These are phyloP conservation scores for Fusarium verrucosum DNA, from an alignment of 2,329 filamentous ascomycete genomes.

Conservation along the genomic window DNA sequence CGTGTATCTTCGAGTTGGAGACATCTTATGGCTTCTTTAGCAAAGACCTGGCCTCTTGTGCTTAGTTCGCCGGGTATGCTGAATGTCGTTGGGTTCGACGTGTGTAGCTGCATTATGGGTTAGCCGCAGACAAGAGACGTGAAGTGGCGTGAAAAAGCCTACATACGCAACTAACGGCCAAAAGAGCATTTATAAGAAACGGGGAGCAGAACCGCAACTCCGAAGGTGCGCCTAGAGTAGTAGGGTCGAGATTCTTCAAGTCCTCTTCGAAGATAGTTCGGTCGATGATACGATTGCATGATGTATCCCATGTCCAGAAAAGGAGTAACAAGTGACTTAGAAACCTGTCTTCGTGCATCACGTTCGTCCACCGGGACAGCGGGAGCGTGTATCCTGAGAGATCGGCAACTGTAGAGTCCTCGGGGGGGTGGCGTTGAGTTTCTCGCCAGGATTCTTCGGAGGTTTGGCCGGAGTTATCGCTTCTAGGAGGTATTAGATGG, in stretches of 20 bases:
- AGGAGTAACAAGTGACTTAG: conserved; percentile 17
- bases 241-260: conserved; percentile 14
- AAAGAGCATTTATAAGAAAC: conserved; percentile 31
- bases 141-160: not conserved
- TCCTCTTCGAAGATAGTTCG: conserved; percentile 26
- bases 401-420: conserved; percentile 3
- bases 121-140: not conserved
- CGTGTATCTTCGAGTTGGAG: conserved; percentile 9
- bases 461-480: not conserved
- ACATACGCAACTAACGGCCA: conserved; percentile 34
- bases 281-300: conserved; percentile 23
- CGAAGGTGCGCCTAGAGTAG: not conserved
- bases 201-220: conserved; percentile 27
- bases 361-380: conserved; percentile 25
- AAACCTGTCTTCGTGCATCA: conserved; percentile 14
- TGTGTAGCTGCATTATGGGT: conserved; percentile 2
- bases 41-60: conserved; percentile 19
- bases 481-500: not conserved
- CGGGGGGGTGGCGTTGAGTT: not conserved
- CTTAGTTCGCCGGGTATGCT: not conserved
- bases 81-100: conserved; percentile 14
- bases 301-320: conserved; percentile 29
- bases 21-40: conserved; percentile 13
- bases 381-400: conserved; percentile 14
- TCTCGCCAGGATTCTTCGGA: conserved; percentile 15